Evolutionary conservation across 257 asterid genomes (phyloP).

Genomic region (Lycium ferocissimum): DNA sequence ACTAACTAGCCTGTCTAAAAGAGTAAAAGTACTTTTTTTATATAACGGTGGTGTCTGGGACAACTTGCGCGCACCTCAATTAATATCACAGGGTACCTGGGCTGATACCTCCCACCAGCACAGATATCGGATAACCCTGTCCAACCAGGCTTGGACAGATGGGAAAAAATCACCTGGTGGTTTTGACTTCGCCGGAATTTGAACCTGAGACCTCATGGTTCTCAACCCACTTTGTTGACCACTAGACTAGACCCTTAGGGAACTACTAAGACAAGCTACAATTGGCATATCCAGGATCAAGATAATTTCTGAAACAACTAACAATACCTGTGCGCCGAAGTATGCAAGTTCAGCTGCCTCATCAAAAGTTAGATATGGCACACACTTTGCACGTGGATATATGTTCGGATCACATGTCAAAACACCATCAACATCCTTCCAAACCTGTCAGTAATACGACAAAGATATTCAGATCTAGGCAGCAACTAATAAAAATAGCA

Average conservation of each 20-base stretch:
- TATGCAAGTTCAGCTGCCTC: constrained; percentile 99
- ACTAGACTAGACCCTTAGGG: background rate
- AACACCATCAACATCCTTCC: constrained; percentile 99
- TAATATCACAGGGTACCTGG: no score
- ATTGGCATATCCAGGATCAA: constrained; percentile 17
- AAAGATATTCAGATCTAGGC: background rate
- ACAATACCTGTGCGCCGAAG: constrained; percentile 75
- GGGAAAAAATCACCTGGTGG: no score
- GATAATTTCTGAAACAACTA: constrained; percentile 26
- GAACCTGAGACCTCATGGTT: no score
- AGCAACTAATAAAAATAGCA: background rate
- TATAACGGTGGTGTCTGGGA: no score
- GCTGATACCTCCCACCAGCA: no score
- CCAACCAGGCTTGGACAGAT: no score
- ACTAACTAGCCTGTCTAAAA: background rate
- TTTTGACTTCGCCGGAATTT: no score
- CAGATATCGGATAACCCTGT: no score
- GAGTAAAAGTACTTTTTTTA: background rate
- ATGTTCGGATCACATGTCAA: constrained; percentile 95
- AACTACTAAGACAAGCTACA: background rate
- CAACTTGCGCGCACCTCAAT: no score
- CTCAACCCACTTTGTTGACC: no score
- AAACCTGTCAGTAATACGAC: constrained; percentile 58
- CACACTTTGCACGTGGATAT: constrained; percentile 68
- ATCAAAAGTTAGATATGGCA: constrained; percentile 88